Base-by-base conservation (phyloP, 257 asterid species). In the Solanum tacnaense region DNA sequence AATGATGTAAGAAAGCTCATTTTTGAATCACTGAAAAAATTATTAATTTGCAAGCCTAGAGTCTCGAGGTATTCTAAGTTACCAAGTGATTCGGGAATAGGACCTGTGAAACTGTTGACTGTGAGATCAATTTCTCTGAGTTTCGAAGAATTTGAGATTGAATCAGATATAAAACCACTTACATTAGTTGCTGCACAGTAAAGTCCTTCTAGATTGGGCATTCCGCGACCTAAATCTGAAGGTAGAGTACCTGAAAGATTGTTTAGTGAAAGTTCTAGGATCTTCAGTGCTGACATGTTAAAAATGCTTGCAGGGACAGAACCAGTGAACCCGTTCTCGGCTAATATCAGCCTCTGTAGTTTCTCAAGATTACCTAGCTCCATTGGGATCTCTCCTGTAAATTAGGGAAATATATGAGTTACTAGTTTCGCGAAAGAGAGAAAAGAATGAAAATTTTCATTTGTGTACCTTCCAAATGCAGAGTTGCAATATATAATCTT, bases 141-240 rank as follows among this genome's bases (percentile, higher is more conserved):
- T 76, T n/a, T 38, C 3, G 93, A 89, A 18, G 87, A 82, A 58
- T 91, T 88, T 85, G 88, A 88, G 68, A 89, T 83, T 36, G 86
- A 81, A 10, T 29, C 52, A 18, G 93, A 89, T 41, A 89, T 85
- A 2, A 68, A 65, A 9, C 91, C 92, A 13, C 68, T 85, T 7
- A 90, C 70, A 31, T 88, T 2, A 16, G 16, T 79, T 16, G 0
- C 3, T 71, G 23, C 39, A 71, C 21, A 27, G 4, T 13, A 6
- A 31, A 71, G 5, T 4, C 27, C 13, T 85, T 71, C 72, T 25
- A 89, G 84, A 31, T 71, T 84, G 36, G 89, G 90, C 3, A 89
- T 27, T 16, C 11, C 41, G 3, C 60, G 67, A 23, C 90, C 92
- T 79, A 90, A 15, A 39, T 46, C 7, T 15, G 84, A 58, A 16